Evolutionary conservation across 768 basidiomycete species (phyloP), one percentile per base, ranked within the genome.

Genomic region (Boletus eberwhitei): DNA sequence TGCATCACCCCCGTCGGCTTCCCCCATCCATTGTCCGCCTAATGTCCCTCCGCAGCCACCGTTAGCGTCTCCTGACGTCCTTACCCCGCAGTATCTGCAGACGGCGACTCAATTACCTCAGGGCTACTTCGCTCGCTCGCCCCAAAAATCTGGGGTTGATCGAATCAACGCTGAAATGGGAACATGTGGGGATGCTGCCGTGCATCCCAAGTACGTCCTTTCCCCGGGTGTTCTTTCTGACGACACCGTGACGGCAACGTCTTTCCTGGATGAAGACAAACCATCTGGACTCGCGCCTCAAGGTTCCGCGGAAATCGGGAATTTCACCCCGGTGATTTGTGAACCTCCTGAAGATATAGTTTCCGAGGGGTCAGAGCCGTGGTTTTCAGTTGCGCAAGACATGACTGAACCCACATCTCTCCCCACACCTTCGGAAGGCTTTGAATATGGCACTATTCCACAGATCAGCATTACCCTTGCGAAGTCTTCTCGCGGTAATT

Each of bases 71-170:
- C 55, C 46, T 54, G 53, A 49, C 48, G 24, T 49, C 59, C 53
- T 50, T 59, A 58, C 63, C 63, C 67, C 65, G 55, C 65, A 59
- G 56, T 58, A 57, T 63, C 61, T 59, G 50, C 61, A 58, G 42
- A 57, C 60, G 54, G 52, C 47, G 29, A 29, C 61, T 46, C 68
- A 45, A 70, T 68, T 70, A 68, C 68, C 68, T 68, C 67, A 65
- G 26, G 43, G 4, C 42, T 11, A 16, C 49, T 57, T 58, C 53
- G 63, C 60, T 50, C 55, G 48, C 38, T 57, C 58, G 2, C 58
- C 58, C 59, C 52, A 21, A 59, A 56, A 61, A 60, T 64, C 68
- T 58, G 67, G 67, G 67, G 67, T 63, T 38, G 68, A 68, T 68
- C 68, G 60, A 55, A 38, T 53, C 50, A 51, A 48, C 57, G 26